Percentiles rank a stretch among this genome's conserved stretches.
Conservation (phyloP, 148 eudicot genomes). For the Fallopia convolvulus region DNA sequence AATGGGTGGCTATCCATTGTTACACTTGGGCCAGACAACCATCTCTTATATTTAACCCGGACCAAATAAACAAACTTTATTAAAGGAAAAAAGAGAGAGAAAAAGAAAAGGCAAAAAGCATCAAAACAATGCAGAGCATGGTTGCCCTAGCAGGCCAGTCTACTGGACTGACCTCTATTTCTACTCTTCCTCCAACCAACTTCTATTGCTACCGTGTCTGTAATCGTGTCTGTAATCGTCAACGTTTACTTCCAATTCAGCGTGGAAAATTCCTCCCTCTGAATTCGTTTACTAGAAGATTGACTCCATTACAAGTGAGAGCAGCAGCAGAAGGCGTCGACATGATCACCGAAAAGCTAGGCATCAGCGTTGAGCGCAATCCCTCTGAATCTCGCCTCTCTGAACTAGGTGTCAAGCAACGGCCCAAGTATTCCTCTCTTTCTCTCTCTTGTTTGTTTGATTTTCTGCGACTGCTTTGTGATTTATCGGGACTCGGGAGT, state of each 20-base stretch:
- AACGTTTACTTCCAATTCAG: not conserved
- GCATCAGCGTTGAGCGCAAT: conserved; percentile 44
- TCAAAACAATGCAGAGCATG: not conserved
- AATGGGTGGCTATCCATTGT: conserved; percentile 1
- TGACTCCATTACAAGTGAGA: conserved; percentile 10
- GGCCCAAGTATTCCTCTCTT: conserved; percentile 43
- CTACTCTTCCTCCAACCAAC: conserved; percentile 14
- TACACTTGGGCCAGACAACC: not conserved
- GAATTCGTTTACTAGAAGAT: not conserved
- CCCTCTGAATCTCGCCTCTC: conserved; percentile 52
- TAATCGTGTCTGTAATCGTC: conserved; percentile 5
- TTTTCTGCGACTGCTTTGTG: not conserved
- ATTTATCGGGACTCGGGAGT: not conserved
- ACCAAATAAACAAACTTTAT: too few relatives aligned
- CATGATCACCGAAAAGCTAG: conserved; percentile 46
- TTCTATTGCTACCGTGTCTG: not conserved
- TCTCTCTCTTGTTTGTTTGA: conserved; percentile 10
- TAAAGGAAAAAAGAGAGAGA: too few relatives aligned
- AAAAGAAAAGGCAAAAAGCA: not conserved
- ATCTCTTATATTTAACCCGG: not conserved
- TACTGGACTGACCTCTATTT: not conserved
- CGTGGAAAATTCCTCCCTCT: not conserved
- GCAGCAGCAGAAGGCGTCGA: conserved; percentile 17
- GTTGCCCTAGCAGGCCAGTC: conserved; percentile 8
- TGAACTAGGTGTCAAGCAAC: conserved; percentile 49